A percentile compares a stretch with the other conserved stretches of the same genome.
Conservation (phyloP, 306 rosid genomes). For the Malus fusca region DNA sequence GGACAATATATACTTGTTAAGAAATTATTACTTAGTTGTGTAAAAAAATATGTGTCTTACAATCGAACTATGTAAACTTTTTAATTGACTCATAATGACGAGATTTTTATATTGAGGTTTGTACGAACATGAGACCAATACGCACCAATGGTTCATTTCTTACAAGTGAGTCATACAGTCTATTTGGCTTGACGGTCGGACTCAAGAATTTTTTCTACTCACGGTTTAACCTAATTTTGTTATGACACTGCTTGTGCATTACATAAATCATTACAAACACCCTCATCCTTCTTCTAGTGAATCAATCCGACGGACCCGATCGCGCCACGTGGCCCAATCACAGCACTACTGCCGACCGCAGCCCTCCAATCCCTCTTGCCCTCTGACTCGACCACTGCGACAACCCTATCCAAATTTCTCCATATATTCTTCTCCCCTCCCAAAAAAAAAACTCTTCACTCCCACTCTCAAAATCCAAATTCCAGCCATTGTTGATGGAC, state of each 20-base stretch:
- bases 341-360: background rate
- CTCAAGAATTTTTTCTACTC: too few species aligned
- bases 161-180: too few species aligned
- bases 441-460: background rate
- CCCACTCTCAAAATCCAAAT: background rate
- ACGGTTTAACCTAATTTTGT: too few species aligned
- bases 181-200: too few species aligned
- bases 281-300: background rate
- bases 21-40: background rate
- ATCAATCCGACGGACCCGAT: background rate
- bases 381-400: background rate
- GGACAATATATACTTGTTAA: background rate
- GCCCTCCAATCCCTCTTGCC: background rate
- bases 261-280: background rate
- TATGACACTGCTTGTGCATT: fast-evolving
- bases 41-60: too few species aligned
- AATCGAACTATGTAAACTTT: too few species aligned
- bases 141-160: too few species aligned
- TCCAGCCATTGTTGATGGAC: slow-evolving; percentile 34
- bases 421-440: background rate
- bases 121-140: too few species aligned
- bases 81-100: too few species aligned
- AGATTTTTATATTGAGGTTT: too few species aligned
- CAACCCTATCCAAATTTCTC: background rate
- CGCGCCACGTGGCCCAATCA: background rate